Evolutionary conservation across 257 asterid genomes (phyloP).

Genomic region (Plantago ovata): DNA sequence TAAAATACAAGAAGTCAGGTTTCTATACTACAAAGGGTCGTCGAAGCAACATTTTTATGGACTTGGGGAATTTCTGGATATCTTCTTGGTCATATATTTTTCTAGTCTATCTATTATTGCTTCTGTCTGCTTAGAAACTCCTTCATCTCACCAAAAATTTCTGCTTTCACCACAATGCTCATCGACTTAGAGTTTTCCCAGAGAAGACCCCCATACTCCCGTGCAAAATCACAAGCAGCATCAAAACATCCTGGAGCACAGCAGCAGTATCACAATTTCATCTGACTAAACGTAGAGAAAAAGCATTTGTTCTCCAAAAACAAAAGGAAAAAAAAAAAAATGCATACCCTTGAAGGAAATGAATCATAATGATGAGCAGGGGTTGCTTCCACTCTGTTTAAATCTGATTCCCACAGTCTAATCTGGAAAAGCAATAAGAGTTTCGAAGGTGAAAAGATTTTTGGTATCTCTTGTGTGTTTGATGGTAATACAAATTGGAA

Average conservation of each 20-base stretch:
- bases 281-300: not conserved
- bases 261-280: not conserved
- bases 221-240: slow-evolving; percentile 82
- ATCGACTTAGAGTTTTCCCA: slow-evolving; percentile 81
- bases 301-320: too few species aligned
- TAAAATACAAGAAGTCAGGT: too few species aligned
- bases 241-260: slow-evolving; percentile 69
- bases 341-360: slow-evolving; percentile 74
- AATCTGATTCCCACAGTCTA: slow-evolving; percentile 91
- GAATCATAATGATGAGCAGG: slow-evolving; percentile 76
- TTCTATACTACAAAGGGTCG: too few species aligned
- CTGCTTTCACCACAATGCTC: slow-evolving; percentile 78
- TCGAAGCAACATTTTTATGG: too few species aligned
- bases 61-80: too few species aligned
- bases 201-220: slow-evolving; percentile 69
- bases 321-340: not conserved
- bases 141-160: slow-evolving; percentile 67
- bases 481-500: not conserved
- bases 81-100: too few species aligned
- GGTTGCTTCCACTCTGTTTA: slow-evolving; percentile 76
- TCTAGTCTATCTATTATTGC: slow-evolving; percentile 48
- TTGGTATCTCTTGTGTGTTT: not conserved
- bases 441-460: not conserved
- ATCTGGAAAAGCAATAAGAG: slow-evolving; percentile 42
- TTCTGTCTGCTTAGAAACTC: slow-evolving; percentile 72